Percentiles rank a stretch among this genome's conserved stretches.
These are phyloP conservation scores for Candida mesenterica DNA, from an alignment of 1,139 yeast genomes.

Conservation along the genomic window DNA sequence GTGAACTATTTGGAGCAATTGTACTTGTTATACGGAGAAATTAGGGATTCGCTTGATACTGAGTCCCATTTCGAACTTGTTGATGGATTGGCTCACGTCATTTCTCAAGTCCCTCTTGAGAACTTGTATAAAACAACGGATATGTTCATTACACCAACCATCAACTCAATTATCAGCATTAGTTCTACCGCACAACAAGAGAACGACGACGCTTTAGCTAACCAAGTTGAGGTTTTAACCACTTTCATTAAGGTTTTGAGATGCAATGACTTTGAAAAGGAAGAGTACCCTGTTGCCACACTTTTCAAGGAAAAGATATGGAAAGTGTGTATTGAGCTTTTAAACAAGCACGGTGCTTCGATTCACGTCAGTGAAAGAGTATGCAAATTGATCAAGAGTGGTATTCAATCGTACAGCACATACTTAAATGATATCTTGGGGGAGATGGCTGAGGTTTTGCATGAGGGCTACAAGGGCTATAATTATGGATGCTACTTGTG, in stretches of 20 bases:
- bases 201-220: conserved; percentile 44
- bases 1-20: conserved; percentile 74
- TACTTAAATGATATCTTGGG: conserved; percentile 63
- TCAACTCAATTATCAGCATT: conserved; percentile 38
- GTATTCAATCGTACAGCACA: conserved; percentile 67
- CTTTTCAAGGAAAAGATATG: conserved; percentile 55
- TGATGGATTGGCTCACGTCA: conserved; percentile 87
- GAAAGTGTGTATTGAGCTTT: conserved; percentile 53
- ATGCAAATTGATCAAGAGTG: conserved; percentile 63
- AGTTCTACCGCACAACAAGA: neutral
- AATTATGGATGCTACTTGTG: conserved; percentile 83
- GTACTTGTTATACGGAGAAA: conserved; percentile 68
- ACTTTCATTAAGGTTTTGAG: conserved; percentile 65
- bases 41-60: conserved; percentile 56
- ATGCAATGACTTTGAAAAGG: conserved; percentile 33
- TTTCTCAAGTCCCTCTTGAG: conserved; percentile 50
- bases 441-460: conserved; percentile 58
- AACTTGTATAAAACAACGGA: conserved; percentile 35
- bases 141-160: conserved; percentile 68
- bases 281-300: conserved; percentile 54
- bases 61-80: conserved; percentile 77
- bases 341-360: conserved; percentile 54
- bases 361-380: conserved; percentile 69
- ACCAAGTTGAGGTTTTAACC: conserved; percentile 71
- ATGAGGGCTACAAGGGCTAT: conserved; percentile 67